phyloP scores from a whole-genome alignment of 2,329 filamentous ascomycete species.

The Bipolaris oryzae region DNA sequence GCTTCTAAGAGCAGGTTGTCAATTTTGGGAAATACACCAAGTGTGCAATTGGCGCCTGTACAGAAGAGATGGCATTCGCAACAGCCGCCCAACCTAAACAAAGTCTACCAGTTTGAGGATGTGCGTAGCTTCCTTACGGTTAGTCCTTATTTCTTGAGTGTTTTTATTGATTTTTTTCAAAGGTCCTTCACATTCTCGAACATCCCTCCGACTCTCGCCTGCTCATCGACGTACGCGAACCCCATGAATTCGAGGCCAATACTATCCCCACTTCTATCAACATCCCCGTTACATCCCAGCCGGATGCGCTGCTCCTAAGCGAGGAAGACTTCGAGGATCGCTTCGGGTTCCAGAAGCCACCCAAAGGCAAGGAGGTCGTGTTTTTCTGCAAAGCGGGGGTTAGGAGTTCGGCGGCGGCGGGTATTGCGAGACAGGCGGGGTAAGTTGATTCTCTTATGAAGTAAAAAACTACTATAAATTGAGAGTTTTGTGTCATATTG shows the following conservation, averaged over 20 bases:
- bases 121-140: constrained; percentile 24
- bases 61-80: constrained; percentile 47
- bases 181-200: constrained; percentile 44
- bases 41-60: neutral
- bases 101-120: constrained; percentile 50
- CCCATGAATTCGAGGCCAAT: constrained; percentile 65
- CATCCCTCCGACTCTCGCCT: constrained; percentile 35
- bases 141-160: too few species aligned
- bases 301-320: constrained; percentile 78
- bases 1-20: neutral
- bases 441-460: constrained; percentile 56
- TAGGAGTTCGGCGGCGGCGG: constrained; percentile 76
- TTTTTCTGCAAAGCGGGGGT: constrained; percentile 97
- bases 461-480: too few species aligned
- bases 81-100: constrained; percentile 33
- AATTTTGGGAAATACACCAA: neutral
- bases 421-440: constrained; percentile 76
- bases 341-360: constrained; percentile 68
- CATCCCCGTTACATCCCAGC: constrained; percentile 76
- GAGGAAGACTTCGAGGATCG: constrained; percentile 81
- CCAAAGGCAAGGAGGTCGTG: constrained; percentile 50
- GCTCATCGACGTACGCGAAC: constrained; percentile 71
- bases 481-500: neutral
- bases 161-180: neutral
- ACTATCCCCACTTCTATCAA: constrained; percentile 82